Percentiles rank a stretch among this genome's conserved stretches.
Conservation (phyloP, 140 eudicot genomes). For the Ambrosia hybrid region DNA sequence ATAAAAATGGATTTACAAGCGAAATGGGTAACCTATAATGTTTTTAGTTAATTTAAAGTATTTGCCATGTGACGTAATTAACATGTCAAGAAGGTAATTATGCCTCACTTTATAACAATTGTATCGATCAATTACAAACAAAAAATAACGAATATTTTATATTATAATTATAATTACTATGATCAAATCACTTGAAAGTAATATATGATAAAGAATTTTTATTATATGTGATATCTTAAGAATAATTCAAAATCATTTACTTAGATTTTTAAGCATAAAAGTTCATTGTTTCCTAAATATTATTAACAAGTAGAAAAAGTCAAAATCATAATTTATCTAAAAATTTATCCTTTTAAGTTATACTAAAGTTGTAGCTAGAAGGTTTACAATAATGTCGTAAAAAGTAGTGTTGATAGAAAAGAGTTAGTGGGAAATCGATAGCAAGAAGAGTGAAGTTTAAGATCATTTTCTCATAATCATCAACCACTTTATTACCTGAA, state of each 20-base stretch:
- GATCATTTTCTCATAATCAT: constrained; percentile 31
- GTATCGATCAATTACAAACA: background rate
- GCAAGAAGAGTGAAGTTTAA: constrained; percentile 44
- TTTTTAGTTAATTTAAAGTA: background rate
- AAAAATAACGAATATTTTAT: background rate
- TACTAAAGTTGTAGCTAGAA: constrained; percentile 9
- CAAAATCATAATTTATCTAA: background rate
- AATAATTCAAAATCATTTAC: background rate
- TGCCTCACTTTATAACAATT: constrained; percentile 24
- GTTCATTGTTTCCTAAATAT: background rate
- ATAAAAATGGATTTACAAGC: background rate
- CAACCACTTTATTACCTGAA: constrained; percentile 17
- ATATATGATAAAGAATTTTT: background rate
- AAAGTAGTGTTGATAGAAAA: constrained; percentile 36
- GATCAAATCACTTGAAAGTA: background rate
- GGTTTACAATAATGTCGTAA: constrained; percentile 37
- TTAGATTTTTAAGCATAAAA: background rate
- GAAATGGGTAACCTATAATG: background rate
- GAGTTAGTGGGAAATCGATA: constrained; percentile 38
- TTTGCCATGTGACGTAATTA: constrained; percentile 1
- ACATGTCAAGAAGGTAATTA: constrained; percentile 20
- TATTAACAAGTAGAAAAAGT: background rate
- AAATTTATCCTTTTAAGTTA: background rate
- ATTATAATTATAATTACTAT: background rate
- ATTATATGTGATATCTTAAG: background rate